Percentiles rank a stretch among this genome's conserved stretches.
phyloP scores from a whole-genome alignment of 306 rosid genomes.

The Mimosa pudica region DNA sequence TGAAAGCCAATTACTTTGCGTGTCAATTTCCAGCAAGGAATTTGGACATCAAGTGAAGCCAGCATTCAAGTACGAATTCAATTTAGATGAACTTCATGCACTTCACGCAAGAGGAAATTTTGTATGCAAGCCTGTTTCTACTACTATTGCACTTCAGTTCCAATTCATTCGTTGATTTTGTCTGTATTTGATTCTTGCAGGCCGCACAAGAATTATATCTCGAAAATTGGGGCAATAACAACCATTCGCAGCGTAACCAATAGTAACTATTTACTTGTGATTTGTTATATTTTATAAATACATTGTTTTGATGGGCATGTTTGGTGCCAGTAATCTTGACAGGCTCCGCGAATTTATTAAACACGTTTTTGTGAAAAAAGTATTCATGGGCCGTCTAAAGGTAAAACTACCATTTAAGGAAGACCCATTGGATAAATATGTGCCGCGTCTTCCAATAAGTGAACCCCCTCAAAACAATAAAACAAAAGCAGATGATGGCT shows the following conservation, averaged over 20 bases:
- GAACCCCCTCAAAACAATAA: slow-evolving; percentile 75
- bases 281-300: slow-evolving; percentile 18
- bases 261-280: slow-evolving; percentile 50
- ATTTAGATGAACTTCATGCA: slow-evolving; percentile 83
- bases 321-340: slow-evolving; percentile 71
- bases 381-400: slow-evolving; percentile 42
- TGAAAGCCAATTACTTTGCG: slow-evolving; percentile 31
- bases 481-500: slow-evolving; percentile 58
- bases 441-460: slow-evolving; percentile 74
- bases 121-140: slow-evolving; percentile 44
- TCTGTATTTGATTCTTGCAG: slow-evolving; percentile 47
- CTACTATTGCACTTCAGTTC: slow-evolving; percentile 26
- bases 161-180: slow-evolving; percentile 18
- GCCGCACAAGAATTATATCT: slow-evolving; percentile 77
- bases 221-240: slow-evolving; percentile 84
- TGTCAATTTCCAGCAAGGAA: slow-evolving; percentile 74
- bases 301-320: slow-evolving; percentile 49
- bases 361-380: slow-evolving; percentile 84
- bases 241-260: slow-evolving; percentile 78
- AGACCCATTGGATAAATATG: neutral
- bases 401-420: too few relatives aligned
- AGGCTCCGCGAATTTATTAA: slow-evolving; percentile 85
- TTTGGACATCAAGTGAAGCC: slow-evolving; percentile 95
- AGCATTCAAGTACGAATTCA: slow-evolving; percentile 87
- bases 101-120: slow-evolving; percentile 97